Conservation (phyloP, 257 asterid species). For the Capsicum baccatum region DNA sequence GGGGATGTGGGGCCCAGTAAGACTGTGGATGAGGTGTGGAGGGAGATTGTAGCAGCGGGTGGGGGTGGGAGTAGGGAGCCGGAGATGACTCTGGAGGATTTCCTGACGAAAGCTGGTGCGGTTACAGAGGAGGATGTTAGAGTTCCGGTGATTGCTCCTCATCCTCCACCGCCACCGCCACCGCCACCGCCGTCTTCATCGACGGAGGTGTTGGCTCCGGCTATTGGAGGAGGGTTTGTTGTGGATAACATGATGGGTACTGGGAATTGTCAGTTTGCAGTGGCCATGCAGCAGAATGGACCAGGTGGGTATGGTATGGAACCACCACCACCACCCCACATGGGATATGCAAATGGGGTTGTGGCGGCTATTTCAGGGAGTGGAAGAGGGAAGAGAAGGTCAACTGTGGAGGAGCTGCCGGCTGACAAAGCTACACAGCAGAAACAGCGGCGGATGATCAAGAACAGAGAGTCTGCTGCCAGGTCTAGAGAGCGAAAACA, state of each 20-base stretch:
- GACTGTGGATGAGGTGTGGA: slow-evolving; percentile 69
- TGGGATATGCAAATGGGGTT: slow-evolving; percentile 60
- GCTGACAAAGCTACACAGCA: slow-evolving; percentile 95
- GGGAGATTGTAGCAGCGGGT: slow-evolving; percentile 57
- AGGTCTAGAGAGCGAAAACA: slow-evolving; percentile 96
- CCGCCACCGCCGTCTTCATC: slow-evolving; percentile 8
- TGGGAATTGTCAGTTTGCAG: slow-evolving; percentile 50
- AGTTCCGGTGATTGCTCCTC: slow-evolving; percentile 44
- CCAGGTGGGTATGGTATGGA: slow-evolving; percentile 53
- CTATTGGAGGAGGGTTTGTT: slow-evolving; percentile 33
- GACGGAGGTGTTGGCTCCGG: slow-evolving; percentile 25
- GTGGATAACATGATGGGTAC: slow-evolving; percentile 56
- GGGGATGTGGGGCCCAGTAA: slow-evolving; percentile 39
- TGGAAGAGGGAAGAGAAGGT: slow-evolving; percentile 82
- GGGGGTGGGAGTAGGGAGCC: slow-evolving; percentile 49
- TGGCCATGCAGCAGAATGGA: slow-evolving; percentile 70
- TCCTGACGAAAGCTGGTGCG: slow-evolving; percentile 83
- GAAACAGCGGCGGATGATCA: slow-evolving; percentile 96
- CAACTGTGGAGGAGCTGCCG: slow-evolving; percentile 69
- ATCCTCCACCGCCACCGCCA: background rate
- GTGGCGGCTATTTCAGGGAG: slow-evolving; percentile 46
- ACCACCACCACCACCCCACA: slow-evolving; percentile 30
- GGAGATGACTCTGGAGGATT: slow-evolving; percentile 89
- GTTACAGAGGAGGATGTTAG: slow-evolving; percentile 81
- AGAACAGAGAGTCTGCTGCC: slow-evolving; percentile 97